Percentiles rank a stretch among this genome's conserved stretches.
Conservation (phyloP, 2,329 filamentous ascomycete genomes). For the Stagonosporopsis chrysanthemi region DNA sequence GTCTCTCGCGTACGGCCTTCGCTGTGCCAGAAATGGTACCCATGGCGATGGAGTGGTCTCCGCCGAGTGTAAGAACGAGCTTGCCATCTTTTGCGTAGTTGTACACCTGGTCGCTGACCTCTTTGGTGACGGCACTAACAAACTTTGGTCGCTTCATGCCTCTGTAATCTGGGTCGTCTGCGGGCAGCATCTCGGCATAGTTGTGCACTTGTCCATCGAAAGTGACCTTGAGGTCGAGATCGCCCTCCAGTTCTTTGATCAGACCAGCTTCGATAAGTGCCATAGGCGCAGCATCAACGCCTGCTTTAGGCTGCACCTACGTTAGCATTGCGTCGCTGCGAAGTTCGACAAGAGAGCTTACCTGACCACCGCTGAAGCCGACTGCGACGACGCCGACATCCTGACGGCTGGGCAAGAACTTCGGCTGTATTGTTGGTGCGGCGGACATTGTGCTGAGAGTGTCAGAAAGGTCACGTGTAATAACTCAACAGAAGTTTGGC, state of each 20-base stretch:
- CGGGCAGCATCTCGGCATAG: constrained; percentile 78
- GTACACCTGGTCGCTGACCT: constrained; percentile 86
- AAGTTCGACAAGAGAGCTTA: constrained; percentile 53
- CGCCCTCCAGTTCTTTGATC: constrained; percentile 79
- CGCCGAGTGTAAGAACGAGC: constrained; percentile 90
- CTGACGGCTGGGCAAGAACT: constrained; percentile 80
- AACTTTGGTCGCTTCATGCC: constrained; percentile 93
- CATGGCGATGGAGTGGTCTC: constrained; percentile 96
- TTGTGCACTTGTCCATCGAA: constrained; percentile 83
- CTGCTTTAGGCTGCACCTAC: constrained; percentile 76
- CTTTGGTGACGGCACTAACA: constrained; percentile 83
- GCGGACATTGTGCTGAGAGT: constrained; percentile 55
- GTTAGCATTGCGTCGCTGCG: constrained; percentile 19
- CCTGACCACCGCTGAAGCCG: constrained; percentile 95
- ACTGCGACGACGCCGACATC: constrained; percentile 93
- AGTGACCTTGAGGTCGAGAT: constrained; percentile 87
- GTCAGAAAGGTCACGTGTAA: constrained; percentile 12
- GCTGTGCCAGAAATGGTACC: constrained; percentile 89
- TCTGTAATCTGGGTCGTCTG: constrained; percentile 78
- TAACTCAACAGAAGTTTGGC: background rate
- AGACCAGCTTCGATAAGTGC: constrained; percentile 90
- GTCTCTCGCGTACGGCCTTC: constrained; percentile 82
- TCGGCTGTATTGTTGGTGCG: constrained; percentile 67
- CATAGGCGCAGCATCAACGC: constrained; percentile 88
- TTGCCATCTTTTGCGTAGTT: constrained; percentile 81